These are phyloP conservation scores for Bryum argenteum DNA, from an alignment of 225 moss, liverwort and hornwort genomes.

Conservation along the genomic window DNA sequence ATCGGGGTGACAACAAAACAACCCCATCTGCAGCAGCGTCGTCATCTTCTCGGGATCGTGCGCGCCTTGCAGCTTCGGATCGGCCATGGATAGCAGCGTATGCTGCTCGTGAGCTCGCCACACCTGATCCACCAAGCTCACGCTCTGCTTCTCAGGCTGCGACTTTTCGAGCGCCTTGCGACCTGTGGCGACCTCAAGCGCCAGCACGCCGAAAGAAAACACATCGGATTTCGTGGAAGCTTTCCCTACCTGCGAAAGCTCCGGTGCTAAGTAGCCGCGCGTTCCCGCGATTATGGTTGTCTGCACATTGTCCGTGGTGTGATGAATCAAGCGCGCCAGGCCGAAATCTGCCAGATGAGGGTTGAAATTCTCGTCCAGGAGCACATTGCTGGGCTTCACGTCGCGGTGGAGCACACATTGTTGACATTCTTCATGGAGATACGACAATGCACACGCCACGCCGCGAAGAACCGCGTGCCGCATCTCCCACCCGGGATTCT, in stretches of 20 bases:
- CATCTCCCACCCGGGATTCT: constrained; percentile 44
- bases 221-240: constrained; percentile 82
- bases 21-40: constrained; percentile 57
- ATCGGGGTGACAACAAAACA: constrained; percentile 87
- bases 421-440: constrained; percentile 58
- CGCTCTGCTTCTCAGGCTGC: constrained; percentile 45
- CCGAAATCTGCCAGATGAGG: constrained; percentile 70
- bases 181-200: constrained; percentile 80
- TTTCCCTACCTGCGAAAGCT: constrained; percentile 68
- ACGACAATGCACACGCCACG: constrained; percentile 57
- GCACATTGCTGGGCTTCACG: constrained; percentile 64
- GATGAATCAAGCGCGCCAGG: constrained; percentile 79
- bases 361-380: constrained; percentile 58
- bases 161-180: constrained; percentile 64
- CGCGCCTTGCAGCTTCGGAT: constrained; percentile 56
- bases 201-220: constrained; percentile 78
- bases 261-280: constrained; percentile 79
- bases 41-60: constrained; percentile 49
- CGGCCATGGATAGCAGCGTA: constrained; percentile 47
- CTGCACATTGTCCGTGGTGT: constrained; percentile 64
- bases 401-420: constrained; percentile 65
- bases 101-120: constrained; percentile 70
- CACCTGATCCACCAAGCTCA: constrained; percentile 75
- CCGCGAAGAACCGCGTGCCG: constrained; percentile 46
- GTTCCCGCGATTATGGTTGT: constrained; percentile 76